Evolutionary conservation across 2,329 filamentous ascomycete species (phyloP).

Genomic region (Rhytidhysteron rufulum): DNA sequence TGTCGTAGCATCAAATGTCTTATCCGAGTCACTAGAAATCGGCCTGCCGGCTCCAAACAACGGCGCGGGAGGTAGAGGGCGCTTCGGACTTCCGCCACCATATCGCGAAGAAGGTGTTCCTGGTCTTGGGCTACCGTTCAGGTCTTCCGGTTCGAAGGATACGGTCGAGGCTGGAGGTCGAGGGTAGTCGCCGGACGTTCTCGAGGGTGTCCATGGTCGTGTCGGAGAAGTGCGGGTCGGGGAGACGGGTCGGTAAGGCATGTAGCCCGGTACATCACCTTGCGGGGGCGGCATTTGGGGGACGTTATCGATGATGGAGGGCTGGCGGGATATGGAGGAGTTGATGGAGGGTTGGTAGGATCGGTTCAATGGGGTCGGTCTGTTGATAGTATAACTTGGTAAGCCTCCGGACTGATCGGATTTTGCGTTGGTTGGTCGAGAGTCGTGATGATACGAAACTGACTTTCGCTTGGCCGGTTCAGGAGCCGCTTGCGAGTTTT

Average conservation of each 20-base stretch:
- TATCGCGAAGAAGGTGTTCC: slow-evolving; percentile 89
- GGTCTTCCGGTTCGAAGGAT: slow-evolving; percentile 78
- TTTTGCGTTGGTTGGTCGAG: slow-evolving; percentile 10
- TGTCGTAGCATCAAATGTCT: slow-evolving; percentile 53
- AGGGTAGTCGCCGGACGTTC: slow-evolving; percentile 58
- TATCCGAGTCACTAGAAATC: slow-evolving; percentile 39
- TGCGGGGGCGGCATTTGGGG: slow-evolving; percentile 54
- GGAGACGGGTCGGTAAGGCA: slow-evolving; percentile 53
- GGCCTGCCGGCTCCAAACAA: slow-evolving; percentile 64
- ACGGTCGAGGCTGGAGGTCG: slow-evolving; percentile 67
- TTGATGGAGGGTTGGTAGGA: slow-evolving; percentile 48
- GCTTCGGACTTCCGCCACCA: slow-evolving; percentile 68
- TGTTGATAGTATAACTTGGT: slow-evolving; percentile 34
- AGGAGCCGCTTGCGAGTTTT: slow-evolving; percentile 8
- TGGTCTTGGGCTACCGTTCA: slow-evolving; percentile 85
- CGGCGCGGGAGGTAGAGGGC: slow-evolving; percentile 84
- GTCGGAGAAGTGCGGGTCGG: slow-evolving; percentile 45
- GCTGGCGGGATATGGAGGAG: slow-evolving; percentile 44
- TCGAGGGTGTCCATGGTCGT: slow-evolving; percentile 53
- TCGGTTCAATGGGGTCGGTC: slow-evolving; percentile 41
- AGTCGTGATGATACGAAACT: slow-evolving; percentile 14
- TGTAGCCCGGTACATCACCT: slow-evolving; percentile 60
- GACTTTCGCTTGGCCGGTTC: slow-evolving; percentile 17
- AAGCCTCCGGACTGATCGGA: slow-evolving; percentile 25
- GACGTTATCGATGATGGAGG: slow-evolving; percentile 49